These are phyloP conservation scores for Aspergillus clavatus DNA, from an alignment of 2,329 filamentous ascomycete genomes.

Conservation along the genomic window DNA sequence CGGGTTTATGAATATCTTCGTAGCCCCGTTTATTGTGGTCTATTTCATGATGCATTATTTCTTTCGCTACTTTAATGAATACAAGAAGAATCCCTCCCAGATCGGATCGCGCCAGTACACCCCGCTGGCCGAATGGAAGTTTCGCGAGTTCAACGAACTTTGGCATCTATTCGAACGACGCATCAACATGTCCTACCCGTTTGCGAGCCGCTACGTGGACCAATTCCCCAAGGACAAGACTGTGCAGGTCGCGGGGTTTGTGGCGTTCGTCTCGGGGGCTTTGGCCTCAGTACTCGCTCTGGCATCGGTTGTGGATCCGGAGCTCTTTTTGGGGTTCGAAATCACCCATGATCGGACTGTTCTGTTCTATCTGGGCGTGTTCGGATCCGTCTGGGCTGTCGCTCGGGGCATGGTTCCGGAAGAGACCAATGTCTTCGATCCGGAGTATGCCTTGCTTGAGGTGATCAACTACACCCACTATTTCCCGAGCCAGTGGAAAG, in stretches of 20 bases:
- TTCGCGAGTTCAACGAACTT: constrained; percentile 95
- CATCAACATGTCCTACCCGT: constrained; percentile 90
- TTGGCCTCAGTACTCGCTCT: constrained; percentile 79
- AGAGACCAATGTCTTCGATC: constrained; percentile 85
- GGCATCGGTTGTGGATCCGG: constrained; percentile 80
- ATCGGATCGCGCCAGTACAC: constrained; percentile 89
- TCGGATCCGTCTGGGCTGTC: constrained; percentile 77
- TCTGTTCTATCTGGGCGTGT: constrained; percentile 81
- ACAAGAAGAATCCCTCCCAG: constrained; percentile 85
- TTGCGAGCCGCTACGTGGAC: constrained; percentile 84
- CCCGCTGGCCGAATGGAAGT: constrained; percentile 93
- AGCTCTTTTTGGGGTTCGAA: constrained; percentile 87
- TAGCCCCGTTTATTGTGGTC: constrained; percentile 80
- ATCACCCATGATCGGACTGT: constrained; percentile 83
- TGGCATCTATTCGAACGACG: constrained; percentile 86
- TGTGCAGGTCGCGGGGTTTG: constrained; percentile 74
- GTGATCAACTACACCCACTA: constrained; percentile 94
- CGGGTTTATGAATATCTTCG: constrained; percentile 78
- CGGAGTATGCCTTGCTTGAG: constrained; percentile 79
- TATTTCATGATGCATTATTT: constrained; percentile 88
- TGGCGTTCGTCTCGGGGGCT: constrained; percentile 83
- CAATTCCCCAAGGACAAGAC: constrained; percentile 96
- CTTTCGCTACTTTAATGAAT: constrained; percentile 95
- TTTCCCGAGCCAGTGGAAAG: constrained; percentile 81
- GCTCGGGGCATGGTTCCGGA: constrained; percentile 80